These are phyloP conservation scores for Sporothrix euskadiensis DNA, from an alignment of 2,329 filamentous ascomycete genomes.

Conservation along the genomic window DNA sequence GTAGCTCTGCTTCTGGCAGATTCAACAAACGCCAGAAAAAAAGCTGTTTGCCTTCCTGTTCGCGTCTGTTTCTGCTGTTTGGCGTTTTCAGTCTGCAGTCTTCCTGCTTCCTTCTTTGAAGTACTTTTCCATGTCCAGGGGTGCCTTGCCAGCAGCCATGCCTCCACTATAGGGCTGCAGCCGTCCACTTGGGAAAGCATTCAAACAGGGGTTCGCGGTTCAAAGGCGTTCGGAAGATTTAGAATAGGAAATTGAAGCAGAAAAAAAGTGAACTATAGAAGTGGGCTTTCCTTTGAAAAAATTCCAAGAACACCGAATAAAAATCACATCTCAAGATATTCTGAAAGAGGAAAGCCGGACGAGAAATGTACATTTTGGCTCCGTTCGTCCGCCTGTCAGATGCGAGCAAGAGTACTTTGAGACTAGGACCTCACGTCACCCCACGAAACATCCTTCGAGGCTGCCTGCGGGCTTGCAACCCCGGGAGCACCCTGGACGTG, in stretches of 20 bases:
- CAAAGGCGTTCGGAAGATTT: not conserved
- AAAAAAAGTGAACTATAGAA: not conserved
- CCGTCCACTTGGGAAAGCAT: slow-evolving; percentile 1
- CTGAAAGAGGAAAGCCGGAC: no score
- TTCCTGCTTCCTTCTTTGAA: not conserved
- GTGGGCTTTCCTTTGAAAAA: no score
- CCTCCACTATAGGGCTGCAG: slow-evolving; percentile 21
- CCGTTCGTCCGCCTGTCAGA: not conserved
- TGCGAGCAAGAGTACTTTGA: not conserved
- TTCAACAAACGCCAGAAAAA: not conserved
- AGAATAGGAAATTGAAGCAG: not conserved
- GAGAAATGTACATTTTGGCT: not conserved
- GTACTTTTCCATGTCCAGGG: not conserved
- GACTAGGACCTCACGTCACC: not conserved
- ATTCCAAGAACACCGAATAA: no score
- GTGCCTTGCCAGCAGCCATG: not conserved
- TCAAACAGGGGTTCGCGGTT: slow-evolving; percentile 1
- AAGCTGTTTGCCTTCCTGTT: not conserved
- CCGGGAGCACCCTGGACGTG: not conserved
- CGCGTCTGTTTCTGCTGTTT: not conserved
- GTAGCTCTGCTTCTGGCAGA: not conserved
- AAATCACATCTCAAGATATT: not conserved
- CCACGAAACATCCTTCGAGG: not conserved
- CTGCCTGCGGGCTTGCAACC: not conserved
- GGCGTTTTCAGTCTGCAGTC: not conserved